These are phyloP conservation scores for Penicillium maclennaniae DNA, from an alignment of 495 filamentous ascomycete species.

Conservation along the genomic window DNA sequence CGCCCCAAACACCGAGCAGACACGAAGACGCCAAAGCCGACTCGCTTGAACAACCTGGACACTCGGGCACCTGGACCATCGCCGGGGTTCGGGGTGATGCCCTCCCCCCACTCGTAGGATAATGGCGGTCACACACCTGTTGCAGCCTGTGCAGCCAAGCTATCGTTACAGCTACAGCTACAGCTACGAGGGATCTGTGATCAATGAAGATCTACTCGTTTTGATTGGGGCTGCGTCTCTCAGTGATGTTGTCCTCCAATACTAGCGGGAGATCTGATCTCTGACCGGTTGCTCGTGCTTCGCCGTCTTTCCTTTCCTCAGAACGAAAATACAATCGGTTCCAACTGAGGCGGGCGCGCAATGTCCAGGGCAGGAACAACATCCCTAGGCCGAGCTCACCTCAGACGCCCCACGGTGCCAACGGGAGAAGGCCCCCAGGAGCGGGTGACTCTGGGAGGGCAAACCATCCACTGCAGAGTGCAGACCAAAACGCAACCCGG, in stretches of 20 bases:
- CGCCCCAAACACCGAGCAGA: neutral
- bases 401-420: neutral
- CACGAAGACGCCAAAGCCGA: neutral
- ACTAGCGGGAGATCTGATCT: constrained; percentile 13
- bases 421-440: neutral
- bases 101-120: neutral
- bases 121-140: neutral
- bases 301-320: neutral
- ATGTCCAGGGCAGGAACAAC: neutral
- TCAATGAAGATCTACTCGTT: constrained; percentile 12
- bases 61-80: neutral
- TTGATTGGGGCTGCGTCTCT: constrained; percentile 23
- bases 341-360: neutral
- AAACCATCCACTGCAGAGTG: constrained; percentile 15
- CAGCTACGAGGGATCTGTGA: constrained; percentile 1
- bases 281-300: constrained; percentile 4
- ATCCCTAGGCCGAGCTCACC: neutral
- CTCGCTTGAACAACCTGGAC: neutral
- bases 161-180: neutral
- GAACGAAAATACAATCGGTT: neutral
- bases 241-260: constrained; percentile 1
- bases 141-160: neutral
- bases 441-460: neutral
- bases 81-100: neutral
- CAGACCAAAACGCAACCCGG: constrained; percentile 18